These are phyloP conservation scores for Echeveria elegans DNA, from an alignment of 164 flowering plant genomes.

Conservation along the genomic window DNA sequence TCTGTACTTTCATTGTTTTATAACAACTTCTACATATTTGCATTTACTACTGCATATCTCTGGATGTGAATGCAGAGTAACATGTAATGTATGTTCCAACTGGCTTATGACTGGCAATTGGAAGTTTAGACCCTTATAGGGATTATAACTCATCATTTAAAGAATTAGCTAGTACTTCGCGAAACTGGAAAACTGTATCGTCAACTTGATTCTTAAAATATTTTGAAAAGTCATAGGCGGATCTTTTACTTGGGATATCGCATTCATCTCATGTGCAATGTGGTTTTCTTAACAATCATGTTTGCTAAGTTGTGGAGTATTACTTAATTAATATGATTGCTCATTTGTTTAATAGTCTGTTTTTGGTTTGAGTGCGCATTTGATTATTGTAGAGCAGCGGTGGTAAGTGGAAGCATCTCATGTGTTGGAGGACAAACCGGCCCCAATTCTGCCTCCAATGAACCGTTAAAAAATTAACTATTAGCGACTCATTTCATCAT, in stretches of 20 bases:
- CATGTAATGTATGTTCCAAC: background rate
- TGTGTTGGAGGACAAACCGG: background rate
- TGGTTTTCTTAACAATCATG: slow-evolving; percentile 1
- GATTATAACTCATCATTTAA: slow-evolving; percentile 8
- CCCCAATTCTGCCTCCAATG: background rate
- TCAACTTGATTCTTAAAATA: background rate
- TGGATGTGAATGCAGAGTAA: background rate
- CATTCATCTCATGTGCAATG: too few species aligned
- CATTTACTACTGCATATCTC: background rate
- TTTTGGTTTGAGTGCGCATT: slow-evolving; percentile 6
- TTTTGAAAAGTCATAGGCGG: background rate
- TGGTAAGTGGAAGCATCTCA: background rate
- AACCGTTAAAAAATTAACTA: background rate
- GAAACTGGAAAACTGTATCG: background rate
- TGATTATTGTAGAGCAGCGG: background rate
- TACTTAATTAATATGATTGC: background rate
- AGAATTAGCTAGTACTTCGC: background rate
- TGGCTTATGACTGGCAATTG: background rate
- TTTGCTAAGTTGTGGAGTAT: background rate
- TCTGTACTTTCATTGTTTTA: background rate
- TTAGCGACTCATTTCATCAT: slow-evolving; percentile 1
- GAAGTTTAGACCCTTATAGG: background rate
- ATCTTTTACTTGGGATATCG: too few species aligned
- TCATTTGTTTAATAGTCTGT: background rate
- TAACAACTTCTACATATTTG: background rate